Conservation (phyloP, 495 filamentous ascomycete genomes). For the Neurospora intermedia region DNA sequence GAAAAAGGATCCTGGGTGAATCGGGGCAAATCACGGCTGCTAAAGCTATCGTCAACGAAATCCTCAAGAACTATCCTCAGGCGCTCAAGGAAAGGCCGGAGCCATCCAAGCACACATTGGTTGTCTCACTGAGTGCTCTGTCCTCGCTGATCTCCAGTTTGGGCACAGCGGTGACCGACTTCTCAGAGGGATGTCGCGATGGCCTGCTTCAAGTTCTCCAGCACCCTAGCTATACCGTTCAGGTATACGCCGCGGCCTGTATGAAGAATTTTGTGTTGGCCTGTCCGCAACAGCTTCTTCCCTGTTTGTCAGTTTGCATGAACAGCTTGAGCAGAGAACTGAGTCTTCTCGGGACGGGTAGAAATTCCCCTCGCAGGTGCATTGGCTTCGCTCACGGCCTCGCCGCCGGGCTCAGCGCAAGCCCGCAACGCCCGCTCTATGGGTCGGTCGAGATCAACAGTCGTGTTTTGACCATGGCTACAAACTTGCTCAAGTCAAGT, state of each 20-base stretch:
- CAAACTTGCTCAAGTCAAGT: conserved; percentile 84
- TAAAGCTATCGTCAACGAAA: conserved; percentile 70
- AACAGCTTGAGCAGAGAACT: conserved; percentile 88
- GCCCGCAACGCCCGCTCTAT: conserved; percentile 77
- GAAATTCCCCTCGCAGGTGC: conserved; percentile 74
- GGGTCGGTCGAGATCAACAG: conserved; percentile 94
- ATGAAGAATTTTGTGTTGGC: conserved; percentile 79
- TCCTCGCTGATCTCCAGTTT: conserved; percentile 67
- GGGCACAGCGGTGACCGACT: conserved; percentile 64
- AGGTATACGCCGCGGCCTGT: conserved; percentile 76
- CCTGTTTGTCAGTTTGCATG: conserved; percentile 90
- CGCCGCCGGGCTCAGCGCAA: conserved; percentile 82
- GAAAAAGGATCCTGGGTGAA: conserved; percentile 73
- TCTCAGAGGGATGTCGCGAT: conserved; percentile 76
- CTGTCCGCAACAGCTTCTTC: conserved; percentile 82
- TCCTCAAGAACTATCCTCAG: conserved; percentile 92
- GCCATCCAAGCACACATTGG: conserved; percentile 77
- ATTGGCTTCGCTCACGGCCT: conserved; percentile 90
- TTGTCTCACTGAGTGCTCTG: conserved; percentile 68
- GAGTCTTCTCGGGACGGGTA: conserved; percentile 58
- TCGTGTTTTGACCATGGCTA: conserved; percentile 80
- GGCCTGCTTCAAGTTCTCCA: conserved; percentile 83
- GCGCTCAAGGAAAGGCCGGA: conserved; percentile 84
- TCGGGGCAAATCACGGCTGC: conserved; percentile 75
- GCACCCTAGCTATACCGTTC: conserved; percentile 93